Evolutionary conservation across 2,329 filamentous ascomycete species (phyloP).

Genomic region (Thelonectria rubi): DNA sequence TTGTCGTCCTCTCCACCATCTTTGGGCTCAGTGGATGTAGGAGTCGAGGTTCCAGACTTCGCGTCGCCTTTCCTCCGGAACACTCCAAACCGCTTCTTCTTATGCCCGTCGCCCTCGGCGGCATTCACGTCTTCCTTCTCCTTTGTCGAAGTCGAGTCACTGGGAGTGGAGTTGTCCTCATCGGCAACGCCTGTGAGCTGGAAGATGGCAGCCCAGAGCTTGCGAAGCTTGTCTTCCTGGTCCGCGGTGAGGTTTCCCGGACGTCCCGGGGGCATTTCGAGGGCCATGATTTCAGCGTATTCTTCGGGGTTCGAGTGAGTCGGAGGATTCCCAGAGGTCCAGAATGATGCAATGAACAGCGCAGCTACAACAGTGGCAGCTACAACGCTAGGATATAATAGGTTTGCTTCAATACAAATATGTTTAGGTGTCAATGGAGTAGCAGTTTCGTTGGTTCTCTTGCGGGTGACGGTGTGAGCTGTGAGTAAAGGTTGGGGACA

Average conservation of each 20-base stretch:
- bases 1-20: constrained; percentile 77
- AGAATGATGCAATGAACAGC: constrained; percentile 30
- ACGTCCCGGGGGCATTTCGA: constrained; percentile 70
- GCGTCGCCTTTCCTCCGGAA: constrained; percentile 71
- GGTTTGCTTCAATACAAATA: constrained; percentile 30
- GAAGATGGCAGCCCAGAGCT: constrained; percentile 83
- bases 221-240: constrained; percentile 86
- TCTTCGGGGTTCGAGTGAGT: constrained; percentile 24
- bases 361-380: constrained; percentile 24
- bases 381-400: constrained; percentile 29
- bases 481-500: not conserved
- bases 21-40: constrained; percentile 48
- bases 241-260: constrained; percentile 89
- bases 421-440: constrained; percentile 8
- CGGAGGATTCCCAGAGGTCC: constrained; percentile 18
- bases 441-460: constrained; percentile 22
- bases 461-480: not conserved
- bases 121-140: constrained; percentile 35
- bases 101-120: constrained; percentile 65
- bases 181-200: constrained; percentile 74
- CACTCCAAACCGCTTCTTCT: constrained; percentile 77
- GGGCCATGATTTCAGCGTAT: constrained; percentile 49
- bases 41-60: constrained; percentile 48
- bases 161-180: constrained; percentile 36
- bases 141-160: constrained; percentile 31